These are phyloP conservation scores for Eleusine indica DNA, from an alignment of 176 grass and related monocot species.

Conservation along the genomic window DNA sequence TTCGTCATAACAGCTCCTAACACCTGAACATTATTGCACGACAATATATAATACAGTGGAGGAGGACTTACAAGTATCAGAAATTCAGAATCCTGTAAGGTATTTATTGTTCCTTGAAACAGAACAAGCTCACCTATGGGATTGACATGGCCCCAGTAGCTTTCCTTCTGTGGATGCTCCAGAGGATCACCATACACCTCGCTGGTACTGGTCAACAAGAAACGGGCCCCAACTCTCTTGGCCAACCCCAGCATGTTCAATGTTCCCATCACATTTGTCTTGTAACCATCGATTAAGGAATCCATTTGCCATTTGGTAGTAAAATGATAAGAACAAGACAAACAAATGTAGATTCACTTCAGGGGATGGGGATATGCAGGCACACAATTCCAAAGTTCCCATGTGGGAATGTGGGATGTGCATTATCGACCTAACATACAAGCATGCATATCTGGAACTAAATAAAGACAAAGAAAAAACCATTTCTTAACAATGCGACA, in stretches of 20 bases:
- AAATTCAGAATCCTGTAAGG: neutral
- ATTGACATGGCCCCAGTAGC: constrained; percentile 97
- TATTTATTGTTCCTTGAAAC: constrained; percentile 2
- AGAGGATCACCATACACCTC: constrained; percentile 95
- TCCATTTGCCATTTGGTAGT: neutral
- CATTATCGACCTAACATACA: neutral
- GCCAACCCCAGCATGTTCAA: constrained; percentile 97
- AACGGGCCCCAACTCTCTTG: constrained; percentile 87
- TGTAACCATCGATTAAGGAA: constrained; percentile 70
- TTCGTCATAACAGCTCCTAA: constrained; percentile 97
- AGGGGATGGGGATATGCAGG: neutral
- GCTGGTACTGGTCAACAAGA: constrained; percentile 91
- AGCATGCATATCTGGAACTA: neutral
- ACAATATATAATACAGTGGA: neutral
- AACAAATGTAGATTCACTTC: constrained; percentile 10
- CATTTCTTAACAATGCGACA: neutral
- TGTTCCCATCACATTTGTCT: constrained; percentile 99
- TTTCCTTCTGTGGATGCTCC: constrained; percentile 97
- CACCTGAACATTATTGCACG: constrained; percentile 47
- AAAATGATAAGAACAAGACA: neutral
- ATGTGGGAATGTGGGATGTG: neutral
- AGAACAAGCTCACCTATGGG: constrained; percentile 72
- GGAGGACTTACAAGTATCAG: neutral
- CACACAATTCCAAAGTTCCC: constrained; percentile 13
- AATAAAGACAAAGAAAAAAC: neutral